Evolutionary conservation across 1,284 basidiomycete species (phyloP).

Genomic region (Schizophyllum commune): DNA sequence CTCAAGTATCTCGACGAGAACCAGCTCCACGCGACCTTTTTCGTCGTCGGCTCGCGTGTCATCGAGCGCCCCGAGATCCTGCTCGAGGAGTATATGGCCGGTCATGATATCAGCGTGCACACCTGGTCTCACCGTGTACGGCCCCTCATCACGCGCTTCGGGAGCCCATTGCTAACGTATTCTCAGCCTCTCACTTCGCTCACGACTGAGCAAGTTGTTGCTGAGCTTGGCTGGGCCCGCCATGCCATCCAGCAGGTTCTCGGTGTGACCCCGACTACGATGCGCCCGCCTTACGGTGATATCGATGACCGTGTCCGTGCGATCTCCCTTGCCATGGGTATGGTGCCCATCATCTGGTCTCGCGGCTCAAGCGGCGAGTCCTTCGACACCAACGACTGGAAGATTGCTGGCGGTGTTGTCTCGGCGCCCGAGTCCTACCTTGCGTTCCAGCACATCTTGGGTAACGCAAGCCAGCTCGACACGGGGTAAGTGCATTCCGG

Average conservation of each 20-base stretch:
- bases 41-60: slow-evolving; percentile 87
- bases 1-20: slow-evolving; percentile 64
- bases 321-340: slow-evolving; percentile 75
- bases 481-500: slow-evolving; percentile 37
- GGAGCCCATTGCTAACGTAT: neutral
- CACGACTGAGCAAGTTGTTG: slow-evolving; percentile 84
- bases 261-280: slow-evolving; percentile 73
- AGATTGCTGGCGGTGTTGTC: slow-evolving; percentile 65
- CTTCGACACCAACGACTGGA: slow-evolving; percentile 88
- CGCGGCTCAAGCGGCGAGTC: slow-evolving; percentile 44
- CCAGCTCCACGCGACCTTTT: slow-evolving; percentile 79
- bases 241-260: slow-evolving; percentile 72
- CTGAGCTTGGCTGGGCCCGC: slow-evolving; percentile 90
- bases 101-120: slow-evolving; percentile 76
- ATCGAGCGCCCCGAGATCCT: slow-evolving; percentile 75
- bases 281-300: slow-evolving; percentile 57
- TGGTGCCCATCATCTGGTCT: slow-evolving; percentile 80
- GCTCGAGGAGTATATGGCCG: slow-evolving; percentile 77
- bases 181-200: slow-evolving; percentile 68
- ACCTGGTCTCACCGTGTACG: slow-evolving; percentile 70
- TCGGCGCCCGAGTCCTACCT: slow-evolving; percentile 47
- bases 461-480: slow-evolving; percentile 47
- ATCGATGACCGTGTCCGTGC: slow-evolving; percentile 87
- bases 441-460: slow-evolving; percentile 56
- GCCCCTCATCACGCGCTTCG: slow-evolving; percentile 3